Evolutionary conservation across 495 filamentous ascomycete species (phyloP).

Genomic region (Trichodelitschia bisporula): DNA sequence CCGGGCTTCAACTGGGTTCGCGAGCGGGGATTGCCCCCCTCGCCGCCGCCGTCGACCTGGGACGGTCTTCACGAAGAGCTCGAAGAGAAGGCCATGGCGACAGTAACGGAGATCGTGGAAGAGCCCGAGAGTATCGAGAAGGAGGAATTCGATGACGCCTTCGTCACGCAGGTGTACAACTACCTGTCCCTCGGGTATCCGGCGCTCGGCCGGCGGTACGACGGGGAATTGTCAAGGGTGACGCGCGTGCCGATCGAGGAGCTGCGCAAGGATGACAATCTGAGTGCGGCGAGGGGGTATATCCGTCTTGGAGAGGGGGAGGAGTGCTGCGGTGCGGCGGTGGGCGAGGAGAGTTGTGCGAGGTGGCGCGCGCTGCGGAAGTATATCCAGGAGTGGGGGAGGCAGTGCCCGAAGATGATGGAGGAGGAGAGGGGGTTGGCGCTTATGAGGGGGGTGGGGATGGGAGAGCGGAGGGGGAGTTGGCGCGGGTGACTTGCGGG

Average conservation of each 20-base stretch:
- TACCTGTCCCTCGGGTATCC: slow-evolving; percentile 85
- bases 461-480: slow-evolving; percentile 48
- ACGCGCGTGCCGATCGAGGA: slow-evolving; percentile 37
- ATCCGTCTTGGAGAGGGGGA: slow-evolving; percentile 29
- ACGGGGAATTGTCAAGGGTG: slow-evolving; percentile 60
- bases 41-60: slow-evolving; percentile 8
- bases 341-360: slow-evolving; percentile 25
- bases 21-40: slow-evolving; percentile 9
- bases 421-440: too few relatives aligned
- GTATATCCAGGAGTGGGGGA: slow-evolving; percentile 70
- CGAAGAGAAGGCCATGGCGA: slow-evolving; percentile 23
- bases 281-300: slow-evolving; percentile 31
- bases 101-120: too few relatives aligned
- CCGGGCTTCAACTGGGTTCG: slow-evolving; percentile 9
- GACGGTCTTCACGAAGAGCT: slow-evolving; percentile 12
- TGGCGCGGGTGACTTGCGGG: slow-evolving; percentile 44
- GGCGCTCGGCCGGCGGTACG: slow-evolving; percentile 53
- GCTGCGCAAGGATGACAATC: slow-evolving; percentile 45
- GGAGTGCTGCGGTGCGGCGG: slow-evolving; percentile 8
- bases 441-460: slow-evolving; percentile 51
- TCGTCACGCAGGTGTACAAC: slow-evolving; percentile 88
- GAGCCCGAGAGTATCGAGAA: slow-evolving; percentile 21
- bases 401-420: slow-evolving; percentile 38
- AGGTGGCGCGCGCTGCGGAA: slow-evolving; percentile 59
- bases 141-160: slow-evolving; percentile 51